phyloP scores from a whole-genome alignment of 2,329 filamentous ascomycete genomes.

The Teratosphaeria gauchensis region DNA sequence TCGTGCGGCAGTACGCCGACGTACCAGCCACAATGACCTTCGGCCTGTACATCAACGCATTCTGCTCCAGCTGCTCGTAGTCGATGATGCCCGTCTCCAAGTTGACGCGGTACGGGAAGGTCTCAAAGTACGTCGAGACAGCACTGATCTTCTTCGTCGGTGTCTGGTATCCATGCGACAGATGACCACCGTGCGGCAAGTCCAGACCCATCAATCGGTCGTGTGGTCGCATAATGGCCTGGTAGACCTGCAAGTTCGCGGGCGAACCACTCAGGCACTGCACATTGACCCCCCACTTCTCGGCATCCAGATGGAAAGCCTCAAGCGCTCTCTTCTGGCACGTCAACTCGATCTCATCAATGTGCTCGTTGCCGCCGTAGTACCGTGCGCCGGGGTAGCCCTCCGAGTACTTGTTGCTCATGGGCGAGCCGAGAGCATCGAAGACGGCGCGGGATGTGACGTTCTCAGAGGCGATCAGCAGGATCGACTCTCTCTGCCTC shows the following conservation, averaged over 20 bases:
- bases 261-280: constrained; percentile 79
- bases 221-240: constrained; percentile 82
- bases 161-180: constrained; percentile 96
- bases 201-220: constrained; percentile 96
- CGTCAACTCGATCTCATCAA: constrained; percentile 87
- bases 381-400: constrained; percentile 96
- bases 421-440: constrained; percentile 87
- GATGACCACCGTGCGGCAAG: constrained; percentile 87
- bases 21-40: constrained; percentile 95
- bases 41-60: constrained; percentile 83
- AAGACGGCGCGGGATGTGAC: constrained; percentile 97
- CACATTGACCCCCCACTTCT: constrained; percentile 98
- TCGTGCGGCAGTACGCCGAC: constrained; percentile 94
- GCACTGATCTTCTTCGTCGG: constrained; percentile 77
- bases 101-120: constrained; percentile 88
- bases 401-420: constrained; percentile 97
- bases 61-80: constrained; percentile 85
- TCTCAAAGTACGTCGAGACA: constrained; percentile 98
- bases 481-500: constrained; percentile 96
- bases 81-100: constrained; percentile 91
- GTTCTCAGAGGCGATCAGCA: constrained; percentile 98
- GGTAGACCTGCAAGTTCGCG: constrained; percentile 76
- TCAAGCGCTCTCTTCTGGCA: constrained; percentile 91
- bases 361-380: constrained; percentile 98
- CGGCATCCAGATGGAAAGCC: constrained; percentile 75